Base-by-base conservation (phyloP, 306 rosid genomes). In the Castanea sativa region DNA sequence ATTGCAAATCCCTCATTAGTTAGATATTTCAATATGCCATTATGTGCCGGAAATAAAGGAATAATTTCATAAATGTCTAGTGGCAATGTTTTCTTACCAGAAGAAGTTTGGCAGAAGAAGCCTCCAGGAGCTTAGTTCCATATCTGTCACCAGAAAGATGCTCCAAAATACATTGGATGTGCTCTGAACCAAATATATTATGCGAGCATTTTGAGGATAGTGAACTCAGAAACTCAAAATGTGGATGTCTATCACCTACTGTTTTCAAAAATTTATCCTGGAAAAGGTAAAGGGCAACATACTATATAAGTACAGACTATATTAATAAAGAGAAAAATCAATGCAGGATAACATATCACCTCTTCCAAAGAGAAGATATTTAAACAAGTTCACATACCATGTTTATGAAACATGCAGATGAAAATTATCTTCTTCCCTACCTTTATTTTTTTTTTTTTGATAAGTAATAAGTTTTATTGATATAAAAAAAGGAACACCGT, bases 141-240 rank as follows among this genome's bases (percentile, higher is more conserved):
- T 64, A 56, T 76, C 81, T 55, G 63, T 60, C 75, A 65, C 85
- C 69, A 70, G 84, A 82, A 79, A 93, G 86, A 84, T 78, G 76
- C 74, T 88, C 85, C 74, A 93, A 84, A 81, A 89, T 85, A 63
- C 82, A 89, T 69, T 68, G 73, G 73, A 91, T 82, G 69, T 91
- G 94, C 73, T 87, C 97, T 58, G 94, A 80, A 88, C 92, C 83
- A 86, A 95, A 95, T 86, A 90, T 85, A 79, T 88, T 93, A 68
- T 81, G 79, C 65, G 97, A 95, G 88, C 99, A 91, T 83, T 89
- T 95, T 60, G 89, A 89, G 80, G 93, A 85, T 51, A 95, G 91
- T 67, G 81, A 82, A 57, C 83, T 75, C 30, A 95, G 78, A 83
- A 91, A 93, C 85, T 91, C 94, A 81, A 87, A 88, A 80, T 75